phyloP scores from a whole-genome alignment of 1,139 yeast genomes.

The Suzukiozyma palmioleophila region DNA sequence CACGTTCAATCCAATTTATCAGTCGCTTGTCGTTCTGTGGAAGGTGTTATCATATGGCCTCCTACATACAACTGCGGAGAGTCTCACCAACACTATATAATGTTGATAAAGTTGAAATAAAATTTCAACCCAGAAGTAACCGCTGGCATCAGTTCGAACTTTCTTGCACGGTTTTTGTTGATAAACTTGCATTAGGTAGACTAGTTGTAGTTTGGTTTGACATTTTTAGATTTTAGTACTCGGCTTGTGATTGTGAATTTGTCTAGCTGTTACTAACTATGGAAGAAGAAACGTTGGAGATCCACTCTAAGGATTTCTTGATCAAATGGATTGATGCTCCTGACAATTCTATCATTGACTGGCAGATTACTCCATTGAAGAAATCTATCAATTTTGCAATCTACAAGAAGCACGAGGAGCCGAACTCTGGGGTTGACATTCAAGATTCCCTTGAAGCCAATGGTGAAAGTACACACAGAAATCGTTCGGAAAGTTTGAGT shows the following conservation, averaged over 20 bases:
- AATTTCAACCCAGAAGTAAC: too few relatives aligned
- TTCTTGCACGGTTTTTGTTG: too few relatives aligned
- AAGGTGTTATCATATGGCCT: neutral
- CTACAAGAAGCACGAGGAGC: slow-evolving; percentile 40
- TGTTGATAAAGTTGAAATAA: too few relatives aligned
- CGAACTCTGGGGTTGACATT: slow-evolving; percentile 5
- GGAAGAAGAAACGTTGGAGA: slow-evolving; percentile 65
- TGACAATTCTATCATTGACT: slow-evolving; percentile 59
- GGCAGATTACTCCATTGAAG: slow-evolving; percentile 82
- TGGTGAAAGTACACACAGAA: slow-evolving; percentile 10
- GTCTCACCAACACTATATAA: neutral
- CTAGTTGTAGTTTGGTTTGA: too few relatives aligned
- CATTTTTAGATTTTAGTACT: too few relatives aligned
- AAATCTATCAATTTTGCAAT: slow-evolving; percentile 72
- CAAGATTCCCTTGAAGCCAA: slow-evolving; percentile 6
- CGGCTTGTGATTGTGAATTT: too few relatives aligned
- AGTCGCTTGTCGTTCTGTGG: too few relatives aligned
- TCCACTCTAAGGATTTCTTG: slow-evolving; percentile 82
- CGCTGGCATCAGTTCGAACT: too few relatives aligned
- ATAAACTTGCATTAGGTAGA: too few relatives aligned
- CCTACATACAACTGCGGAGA: neutral
- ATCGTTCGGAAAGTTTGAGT: slow-evolving; percentile 31
- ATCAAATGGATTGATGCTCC: slow-evolving; percentile 88
- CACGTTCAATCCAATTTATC: too few relatives aligned
- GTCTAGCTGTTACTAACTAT: slow-evolving; percentile 40